phyloP scores from a whole-genome alignment of 768 basidiomycete species.

The Russula virescens region DNA sequence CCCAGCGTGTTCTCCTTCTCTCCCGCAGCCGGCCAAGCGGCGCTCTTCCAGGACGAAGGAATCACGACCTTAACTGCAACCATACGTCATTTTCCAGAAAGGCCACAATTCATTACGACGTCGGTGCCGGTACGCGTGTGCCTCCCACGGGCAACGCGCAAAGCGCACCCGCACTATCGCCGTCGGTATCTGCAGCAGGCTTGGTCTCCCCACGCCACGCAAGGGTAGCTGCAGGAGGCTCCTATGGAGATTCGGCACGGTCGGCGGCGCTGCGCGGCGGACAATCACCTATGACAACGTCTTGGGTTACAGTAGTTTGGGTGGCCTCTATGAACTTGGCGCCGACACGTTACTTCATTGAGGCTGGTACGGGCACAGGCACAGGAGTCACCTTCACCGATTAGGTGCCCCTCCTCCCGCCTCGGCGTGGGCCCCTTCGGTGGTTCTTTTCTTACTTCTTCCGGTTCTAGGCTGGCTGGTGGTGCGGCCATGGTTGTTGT shows the following conservation, averaged over 20 bases:
- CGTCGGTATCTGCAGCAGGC: conserved; percentile 1
- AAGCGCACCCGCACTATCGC: conserved; percentile 5
- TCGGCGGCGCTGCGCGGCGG: not conserved
- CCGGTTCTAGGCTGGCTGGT: conserved; percentile 4
- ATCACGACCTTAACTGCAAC: not conserved
- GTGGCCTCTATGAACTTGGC: conserved; percentile 26
- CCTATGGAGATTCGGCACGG: conserved; percentile 17
- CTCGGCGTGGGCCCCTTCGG: conserved; percentile 22
- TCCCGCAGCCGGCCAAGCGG: not conserved
- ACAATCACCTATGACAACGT: conserved; percentile 16
- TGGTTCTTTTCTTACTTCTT: conserved; percentile 8
- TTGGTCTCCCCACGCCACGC: conserved; percentile 16
- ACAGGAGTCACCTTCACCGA: conserved; percentile 13
- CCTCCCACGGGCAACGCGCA: conserved; percentile 23
- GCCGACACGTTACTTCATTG: conserved; percentile 19
- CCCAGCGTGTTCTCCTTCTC: conserved; percentile 36
- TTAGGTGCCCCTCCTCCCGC: conserved; percentile 17
- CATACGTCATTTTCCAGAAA: conserved; percentile 7
- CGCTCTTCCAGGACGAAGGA: conserved; percentile 8
- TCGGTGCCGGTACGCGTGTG: conserved; percentile 21
- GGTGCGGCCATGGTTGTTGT: conserved; percentile 2
- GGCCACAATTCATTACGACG: conserved; percentile 11
- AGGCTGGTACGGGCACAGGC: not conserved
- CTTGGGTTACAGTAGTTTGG: conserved; percentile 16
- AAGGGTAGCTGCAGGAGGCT: not conserved